phyloP scores from a whole-genome alignment of 1,139 yeast genomes.

The Suhomyces bolitotheri region DNA sequence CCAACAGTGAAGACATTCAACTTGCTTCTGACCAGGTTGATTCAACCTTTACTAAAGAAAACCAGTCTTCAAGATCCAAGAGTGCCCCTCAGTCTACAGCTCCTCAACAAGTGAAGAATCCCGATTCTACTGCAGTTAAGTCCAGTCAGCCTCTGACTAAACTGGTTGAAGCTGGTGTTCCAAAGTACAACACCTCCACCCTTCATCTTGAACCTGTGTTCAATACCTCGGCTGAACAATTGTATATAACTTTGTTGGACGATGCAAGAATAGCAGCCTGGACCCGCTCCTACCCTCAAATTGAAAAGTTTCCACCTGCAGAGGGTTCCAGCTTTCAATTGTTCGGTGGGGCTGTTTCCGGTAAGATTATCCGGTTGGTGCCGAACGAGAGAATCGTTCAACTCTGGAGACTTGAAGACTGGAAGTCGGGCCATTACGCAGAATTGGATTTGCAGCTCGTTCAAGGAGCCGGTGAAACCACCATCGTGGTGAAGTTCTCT shows the following conservation, averaged over 20 bases:
- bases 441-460: slow-evolving; percentile 62
- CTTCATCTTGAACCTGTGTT: slow-evolving; percentile 77
- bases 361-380: slow-evolving; percentile 63
- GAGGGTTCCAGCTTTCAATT: slow-evolving; percentile 67
- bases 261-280: slow-evolving; percentile 81
- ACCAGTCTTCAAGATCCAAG: slow-evolving; percentile 37
- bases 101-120: not conserved
- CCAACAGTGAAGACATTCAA: slow-evolving; percentile 87
- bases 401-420: slow-evolving; percentile 84
- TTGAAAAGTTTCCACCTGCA: slow-evolving; percentile 50
- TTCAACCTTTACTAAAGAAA: slow-evolving; percentile 65
- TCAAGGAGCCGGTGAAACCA: slow-evolving; percentile 82
- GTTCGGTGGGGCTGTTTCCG: slow-evolving; percentile 88
- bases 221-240: slow-evolving; percentile 83
- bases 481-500: slow-evolving; percentile 71
- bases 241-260: slow-evolving; percentile 74
- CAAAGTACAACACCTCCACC: slow-evolving; percentile 76
- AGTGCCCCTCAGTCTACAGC: slow-evolving; percentile 20
- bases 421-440: slow-evolving; percentile 86
- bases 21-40: slow-evolving; percentile 63
- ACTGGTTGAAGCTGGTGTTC: slow-evolving; percentile 27
- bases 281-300: slow-evolving; percentile 76
- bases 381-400: slow-evolving; percentile 60
- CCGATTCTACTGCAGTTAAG: not conserved
- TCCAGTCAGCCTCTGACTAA: slow-evolving; percentile 10